Conservation (phyloP, 2,329 filamentous ascomycete species). For the Alternaria brassicicola region DNA sequence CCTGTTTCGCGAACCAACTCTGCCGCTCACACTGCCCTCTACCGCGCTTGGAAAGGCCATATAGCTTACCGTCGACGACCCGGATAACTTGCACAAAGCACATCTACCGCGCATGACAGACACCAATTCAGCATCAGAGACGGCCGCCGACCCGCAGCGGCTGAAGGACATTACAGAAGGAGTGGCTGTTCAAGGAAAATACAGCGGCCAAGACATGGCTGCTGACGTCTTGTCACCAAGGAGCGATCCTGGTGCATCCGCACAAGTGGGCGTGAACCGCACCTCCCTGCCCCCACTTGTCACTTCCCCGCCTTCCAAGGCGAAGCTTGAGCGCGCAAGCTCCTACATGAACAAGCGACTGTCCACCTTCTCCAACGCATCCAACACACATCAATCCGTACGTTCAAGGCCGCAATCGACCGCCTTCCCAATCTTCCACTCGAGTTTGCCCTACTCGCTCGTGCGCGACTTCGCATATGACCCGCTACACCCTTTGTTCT, state of each 20-base stretch:
- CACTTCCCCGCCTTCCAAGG: conserved; percentile 56
- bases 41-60: conserved; percentile 6
- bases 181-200: conserved; percentile 31
- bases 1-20: conserved; percentile 8
- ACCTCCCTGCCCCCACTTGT: conserved; percentile 57
- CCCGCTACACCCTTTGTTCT: conserved; percentile 81
- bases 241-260: conserved; percentile 38
- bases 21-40: conserved; percentile 14
- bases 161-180: conserved; percentile 41
- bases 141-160: conserved; percentile 34
- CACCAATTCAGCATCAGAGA: conserved; percentile 20
- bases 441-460: conserved; percentile 83
- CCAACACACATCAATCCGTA: conserved; percentile 43
- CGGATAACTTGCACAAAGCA: conserved; percentile 15
- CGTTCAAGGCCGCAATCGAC: conserved; percentile 82
- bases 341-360: conserved; percentile 81
- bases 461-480: conserved; percentile 97
- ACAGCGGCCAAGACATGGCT: conserved; percentile 42
- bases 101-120: conserved; percentile 45
- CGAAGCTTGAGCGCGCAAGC: conserved; percentile 65
- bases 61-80: conserved; percentile 28
- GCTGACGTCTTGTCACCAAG: conserved; percentile 47
- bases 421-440: conserved; percentile 81
- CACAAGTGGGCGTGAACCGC: conserved; percentile 46
- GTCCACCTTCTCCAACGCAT: conserved; percentile 74